phyloP scores from a whole-genome alignment of 169 alveolate genomes.

The Plasmodium relictum region DNA sequence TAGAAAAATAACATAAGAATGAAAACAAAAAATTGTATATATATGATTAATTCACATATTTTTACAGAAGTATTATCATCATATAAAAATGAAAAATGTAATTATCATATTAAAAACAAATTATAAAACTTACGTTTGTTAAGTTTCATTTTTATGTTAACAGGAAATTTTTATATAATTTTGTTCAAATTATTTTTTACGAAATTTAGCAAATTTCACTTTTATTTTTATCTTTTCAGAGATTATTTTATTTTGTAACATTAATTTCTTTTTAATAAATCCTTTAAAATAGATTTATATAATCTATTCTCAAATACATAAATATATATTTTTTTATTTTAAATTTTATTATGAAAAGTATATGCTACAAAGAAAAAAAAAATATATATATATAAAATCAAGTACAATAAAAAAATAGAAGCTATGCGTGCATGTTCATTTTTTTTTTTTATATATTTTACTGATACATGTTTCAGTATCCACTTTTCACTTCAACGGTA shows the following conservation, averaged over 20 bases:
- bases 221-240: slow-evolving; percentile 2
- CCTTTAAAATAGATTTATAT: no score
- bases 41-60: no score
- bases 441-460: slow-evolving; percentile 29
- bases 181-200: slow-evolving; percentile 2
- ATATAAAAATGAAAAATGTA: no score
- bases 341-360: background rate
- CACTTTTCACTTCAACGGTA: slow-evolving; percentile 59
- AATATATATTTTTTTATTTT: no score
- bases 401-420: no score
- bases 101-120: background rate
- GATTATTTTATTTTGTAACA: background rate
- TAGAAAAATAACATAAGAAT: no score
- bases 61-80: no score
- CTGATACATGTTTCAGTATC: slow-evolving; percentile 9
- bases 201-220: background rate
- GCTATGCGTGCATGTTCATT: background rate
- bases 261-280: background rate
- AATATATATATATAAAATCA: background rate
- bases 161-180: slow-evolving; percentile 11
- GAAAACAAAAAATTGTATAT: no score
- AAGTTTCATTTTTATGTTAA: slow-evolving; percentile 52
- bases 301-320: no score
- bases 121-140: slow-evolving; percentile 59
- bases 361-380: no score